phyloP scores from a whole-genome alignment of 768 basidiomycete genomes.

The Lentinula detonsa region DNA sequence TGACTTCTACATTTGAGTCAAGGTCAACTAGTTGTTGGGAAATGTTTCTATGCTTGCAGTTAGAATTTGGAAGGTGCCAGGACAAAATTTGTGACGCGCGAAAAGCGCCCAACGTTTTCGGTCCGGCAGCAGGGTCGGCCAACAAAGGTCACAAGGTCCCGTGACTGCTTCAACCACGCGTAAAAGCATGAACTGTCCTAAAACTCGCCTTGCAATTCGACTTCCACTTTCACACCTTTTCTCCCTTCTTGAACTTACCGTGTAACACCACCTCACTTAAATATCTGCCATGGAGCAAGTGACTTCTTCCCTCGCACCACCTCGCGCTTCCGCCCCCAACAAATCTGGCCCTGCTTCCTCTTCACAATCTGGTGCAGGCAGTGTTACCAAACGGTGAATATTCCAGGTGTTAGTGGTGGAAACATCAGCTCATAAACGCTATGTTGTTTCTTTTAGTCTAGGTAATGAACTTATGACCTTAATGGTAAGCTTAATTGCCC shows the following conservation, averaged over 20 bases:
- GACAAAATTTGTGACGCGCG: no score
- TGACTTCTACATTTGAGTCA: no score
- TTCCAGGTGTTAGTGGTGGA: constrained; percentile 7
- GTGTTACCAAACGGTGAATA: constrained; percentile 75
- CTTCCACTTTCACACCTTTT: background rate
- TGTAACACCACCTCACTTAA: constrained; percentile 11
- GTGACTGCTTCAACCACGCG: background rate
- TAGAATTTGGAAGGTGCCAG: no score
- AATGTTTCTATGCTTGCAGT: no score
- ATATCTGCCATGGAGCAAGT: constrained; percentile 63
- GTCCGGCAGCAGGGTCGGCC: no score
- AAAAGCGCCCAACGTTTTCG: no score
- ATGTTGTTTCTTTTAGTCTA: constrained; percentile 37
- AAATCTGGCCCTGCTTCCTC: constrained; percentile 53
- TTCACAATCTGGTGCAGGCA: constrained; percentile 57
- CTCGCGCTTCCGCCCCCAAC: constrained; percentile 38
- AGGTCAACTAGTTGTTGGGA: no score
- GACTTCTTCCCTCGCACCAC: constrained; percentile 55
- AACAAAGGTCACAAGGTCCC: background rate
- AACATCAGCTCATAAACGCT: constrained; percentile 6
- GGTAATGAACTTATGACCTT: constrained; percentile 84
- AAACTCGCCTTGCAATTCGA: background rate
- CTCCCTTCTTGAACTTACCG: background rate
- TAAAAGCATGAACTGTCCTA: background rate
- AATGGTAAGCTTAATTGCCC: constrained; percentile 50